Conservation (phyloP, 164 flowering plant genomes). For the Amborella trichopoda region DNA sequence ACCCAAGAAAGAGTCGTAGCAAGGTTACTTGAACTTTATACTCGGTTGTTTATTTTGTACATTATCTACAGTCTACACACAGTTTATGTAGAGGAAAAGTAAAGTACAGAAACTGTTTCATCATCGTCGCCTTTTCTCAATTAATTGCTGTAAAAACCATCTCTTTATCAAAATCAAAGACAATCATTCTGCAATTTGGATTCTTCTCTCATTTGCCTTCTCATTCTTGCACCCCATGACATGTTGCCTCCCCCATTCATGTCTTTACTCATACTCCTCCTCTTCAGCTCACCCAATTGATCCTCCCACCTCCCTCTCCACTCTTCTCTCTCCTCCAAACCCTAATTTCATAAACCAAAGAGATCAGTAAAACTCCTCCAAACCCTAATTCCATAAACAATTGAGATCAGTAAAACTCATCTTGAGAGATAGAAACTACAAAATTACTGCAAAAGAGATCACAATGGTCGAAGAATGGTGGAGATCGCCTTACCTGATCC, state of each 20-base stretch:
- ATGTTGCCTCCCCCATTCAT: slow-evolving; percentile 30
- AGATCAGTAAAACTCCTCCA: neutral
- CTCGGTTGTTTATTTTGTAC: too few relatives aligned
- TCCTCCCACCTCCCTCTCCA: slow-evolving; percentile 64
- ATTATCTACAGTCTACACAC: too few relatives aligned
- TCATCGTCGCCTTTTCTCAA: too few relatives aligned
- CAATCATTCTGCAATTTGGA: too few relatives aligned
- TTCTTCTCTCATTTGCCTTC: slow-evolving; percentile 32
- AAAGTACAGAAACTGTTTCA: too few relatives aligned
- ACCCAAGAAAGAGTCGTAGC: too few relatives aligned
- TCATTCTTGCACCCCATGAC: slow-evolving; percentile 95
- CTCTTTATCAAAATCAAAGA: too few relatives aligned
- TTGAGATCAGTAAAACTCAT: neutral
- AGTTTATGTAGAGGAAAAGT: too few relatives aligned
- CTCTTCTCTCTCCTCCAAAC: slow-evolving; percentile 27
- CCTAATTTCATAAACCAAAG: slow-evolving; percentile 23
- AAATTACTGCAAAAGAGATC: neutral
- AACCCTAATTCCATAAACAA: neutral
- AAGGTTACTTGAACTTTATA: too few relatives aligned
- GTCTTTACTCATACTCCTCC: slow-evolving; percentile 47
- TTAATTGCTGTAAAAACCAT: too few relatives aligned
- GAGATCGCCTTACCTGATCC: slow-evolving; percentile 31
- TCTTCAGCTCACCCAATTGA: slow-evolving; percentile 67
- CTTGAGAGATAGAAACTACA: neutral
- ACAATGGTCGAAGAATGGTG: neutral